These are phyloP conservation scores for Pseudogymnoascus sp. DNA, from an alignment of 2,329 filamentous ascomycete species.

Conservation along the genomic window DNA sequence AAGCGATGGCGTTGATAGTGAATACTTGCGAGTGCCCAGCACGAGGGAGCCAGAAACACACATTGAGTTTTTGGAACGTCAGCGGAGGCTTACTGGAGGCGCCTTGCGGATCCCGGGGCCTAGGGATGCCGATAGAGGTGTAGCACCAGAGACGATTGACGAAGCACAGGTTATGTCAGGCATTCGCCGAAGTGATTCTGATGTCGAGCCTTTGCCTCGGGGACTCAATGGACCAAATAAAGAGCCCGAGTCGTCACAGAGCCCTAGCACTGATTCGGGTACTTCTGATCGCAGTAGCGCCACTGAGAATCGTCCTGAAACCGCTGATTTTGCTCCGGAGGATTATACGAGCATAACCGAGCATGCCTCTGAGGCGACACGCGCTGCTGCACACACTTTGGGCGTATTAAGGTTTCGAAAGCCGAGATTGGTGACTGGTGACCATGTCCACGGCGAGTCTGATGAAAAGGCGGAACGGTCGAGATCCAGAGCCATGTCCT, in stretches of 20 bases:
- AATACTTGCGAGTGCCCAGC: constrained; percentile 42
- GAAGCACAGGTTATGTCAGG: constrained; percentile 10
- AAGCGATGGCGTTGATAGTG: constrained; percentile 46
- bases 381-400: constrained; percentile 18
- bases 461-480: constrained; percentile 15
- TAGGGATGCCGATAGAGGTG: constrained; percentile 77
- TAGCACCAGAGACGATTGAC: constrained; percentile 55
- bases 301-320: neutral
- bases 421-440: constrained; percentile 32
- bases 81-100: constrained; percentile 63
- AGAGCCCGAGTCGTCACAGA: neutral
- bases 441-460: constrained; percentile 26
- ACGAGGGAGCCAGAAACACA: constrained; percentile 62
- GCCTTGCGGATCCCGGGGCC: constrained; percentile 86
- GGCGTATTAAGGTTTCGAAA: constrained; percentile 35
- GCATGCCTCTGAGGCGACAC: constrained; percentile 24
- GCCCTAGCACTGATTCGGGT: neutral
- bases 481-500: constrained; percentile 33
- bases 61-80: constrained; percentile 79
- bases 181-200: neutral
- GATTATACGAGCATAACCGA: constrained; percentile 19
- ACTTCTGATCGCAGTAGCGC: neutral
- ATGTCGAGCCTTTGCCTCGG: neutral
- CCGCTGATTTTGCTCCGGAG: neutral
- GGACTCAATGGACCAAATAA: neutral